phyloP scores from a whole-genome alignment of 2,329 filamentous ascomycete genomes.

The Podosphaera fusca region DNA sequence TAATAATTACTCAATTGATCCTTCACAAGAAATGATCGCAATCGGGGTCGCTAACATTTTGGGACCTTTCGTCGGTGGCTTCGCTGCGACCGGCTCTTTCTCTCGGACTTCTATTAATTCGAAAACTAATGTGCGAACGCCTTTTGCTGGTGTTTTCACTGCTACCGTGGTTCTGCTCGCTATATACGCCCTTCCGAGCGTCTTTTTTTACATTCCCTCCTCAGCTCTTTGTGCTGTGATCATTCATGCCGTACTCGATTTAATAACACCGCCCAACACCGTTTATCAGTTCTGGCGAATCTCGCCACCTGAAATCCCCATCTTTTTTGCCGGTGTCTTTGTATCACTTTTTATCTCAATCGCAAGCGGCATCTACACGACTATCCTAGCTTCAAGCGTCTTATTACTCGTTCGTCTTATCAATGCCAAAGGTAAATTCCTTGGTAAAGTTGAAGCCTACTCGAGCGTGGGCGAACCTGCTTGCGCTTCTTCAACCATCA shows the following conservation, averaged over 20 bases:
- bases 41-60: constrained; percentile 81
- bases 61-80: constrained; percentile 76
- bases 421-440: constrained; percentile 60
- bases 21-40: constrained; percentile 85
- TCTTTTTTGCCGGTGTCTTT: constrained; percentile 83
- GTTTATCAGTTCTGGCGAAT: constrained; percentile 92
- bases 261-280: constrained; percentile 76
- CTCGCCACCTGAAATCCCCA: constrained; percentile 68
- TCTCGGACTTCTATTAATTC: constrained; percentile 92
- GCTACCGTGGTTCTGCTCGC: constrained; percentile 68
- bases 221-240: constrained; percentile 69
- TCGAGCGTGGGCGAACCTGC: constrained; percentile 48
- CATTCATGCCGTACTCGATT: constrained; percentile 81
- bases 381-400: constrained; percentile 52
- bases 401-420: constrained; percentile 66
- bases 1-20: constrained; percentile 90
- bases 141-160: constrained; percentile 74
- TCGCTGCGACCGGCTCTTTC: constrained; percentile 86
- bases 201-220: constrained; percentile 86
- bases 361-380: constrained; percentile 80
- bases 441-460: constrained; percentile 65
- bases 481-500: too few species aligned
- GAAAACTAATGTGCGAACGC: constrained; percentile 83
- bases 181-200: constrained; percentile 65
- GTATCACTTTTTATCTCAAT: constrained; percentile 76